phyloP scores from a whole-genome alignment of 257 asterid genomes.

The Nicotiana tabacum region DNA sequence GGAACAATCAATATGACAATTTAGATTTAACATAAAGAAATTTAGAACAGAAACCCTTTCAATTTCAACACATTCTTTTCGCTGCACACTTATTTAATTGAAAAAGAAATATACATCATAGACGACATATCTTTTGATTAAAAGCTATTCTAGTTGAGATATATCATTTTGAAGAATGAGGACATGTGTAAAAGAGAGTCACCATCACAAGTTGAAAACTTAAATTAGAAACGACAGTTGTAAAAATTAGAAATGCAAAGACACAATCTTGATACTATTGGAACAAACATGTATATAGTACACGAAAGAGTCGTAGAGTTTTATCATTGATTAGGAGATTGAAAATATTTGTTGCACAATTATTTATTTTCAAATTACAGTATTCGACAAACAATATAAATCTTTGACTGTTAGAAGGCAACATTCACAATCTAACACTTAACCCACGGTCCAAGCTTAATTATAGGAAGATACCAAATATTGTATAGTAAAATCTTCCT shows the following conservation, averaged over 20 bases:
- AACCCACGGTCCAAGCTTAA: too few species aligned
- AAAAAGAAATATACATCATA: neutral
- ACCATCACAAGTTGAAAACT: neutral
- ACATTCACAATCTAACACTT: too few species aligned
- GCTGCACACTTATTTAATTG: neutral
- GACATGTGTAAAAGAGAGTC: constrained; percentile 4
- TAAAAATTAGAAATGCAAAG: neutral
- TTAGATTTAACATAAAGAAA: neutral
- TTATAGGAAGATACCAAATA: too few species aligned
- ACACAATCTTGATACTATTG: neutral
- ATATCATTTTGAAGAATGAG: neutral
- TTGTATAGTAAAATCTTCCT: too few species aligned
- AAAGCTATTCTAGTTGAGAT: neutral
- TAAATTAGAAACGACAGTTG: neutral
- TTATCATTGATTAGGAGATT: neutral
- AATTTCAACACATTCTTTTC: neutral
- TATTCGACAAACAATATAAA: neutral
- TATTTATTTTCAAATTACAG: neutral
- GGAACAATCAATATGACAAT: neutral
- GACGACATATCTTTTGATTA: neutral
- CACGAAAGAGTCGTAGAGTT: neutral
- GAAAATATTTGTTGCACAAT: neutral
- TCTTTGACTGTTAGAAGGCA: too few species aligned
- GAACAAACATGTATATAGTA: neutral
- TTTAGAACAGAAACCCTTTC: neutral